These are phyloP conservation scores for Exophiala calicioides DNA, from an alignment of 2,329 filamentous ascomycete genomes.

Conservation along the genomic window DNA sequence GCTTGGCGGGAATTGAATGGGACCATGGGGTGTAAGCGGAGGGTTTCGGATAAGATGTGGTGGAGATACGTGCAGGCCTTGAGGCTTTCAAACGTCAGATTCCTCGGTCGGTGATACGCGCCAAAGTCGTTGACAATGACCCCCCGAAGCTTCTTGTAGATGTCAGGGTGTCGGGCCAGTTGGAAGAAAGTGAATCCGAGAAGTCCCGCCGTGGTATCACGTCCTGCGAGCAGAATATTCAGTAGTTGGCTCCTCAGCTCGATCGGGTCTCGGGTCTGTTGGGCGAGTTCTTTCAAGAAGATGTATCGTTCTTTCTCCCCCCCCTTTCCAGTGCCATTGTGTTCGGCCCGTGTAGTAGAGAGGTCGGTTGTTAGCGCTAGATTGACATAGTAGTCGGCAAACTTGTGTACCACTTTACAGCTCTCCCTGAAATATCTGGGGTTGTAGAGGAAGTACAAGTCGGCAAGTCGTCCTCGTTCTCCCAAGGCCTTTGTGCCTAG, in stretches of 20 bases:
- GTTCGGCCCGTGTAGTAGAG: neutral
- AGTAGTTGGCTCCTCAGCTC: constrained; percentile 50
- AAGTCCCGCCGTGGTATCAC: constrained; percentile 53
- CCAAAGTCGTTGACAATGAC: constrained; percentile 28
- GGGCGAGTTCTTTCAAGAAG: constrained; percentile 52
- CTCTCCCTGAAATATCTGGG: constrained; percentile 43
- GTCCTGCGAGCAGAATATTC: constrained; percentile 54
- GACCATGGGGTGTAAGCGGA: constrained; percentile 51
- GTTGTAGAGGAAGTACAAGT: constrained; percentile 41
- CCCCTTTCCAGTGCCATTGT: neutral
- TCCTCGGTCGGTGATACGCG: neutral
- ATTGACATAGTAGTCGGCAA: constrained; percentile 7
- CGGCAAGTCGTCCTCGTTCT: constrained; percentile 33
- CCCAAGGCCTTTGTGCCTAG: constrained; percentile 30
- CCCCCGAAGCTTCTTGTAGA: neutral
- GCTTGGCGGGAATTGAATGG: constrained; percentile 54
- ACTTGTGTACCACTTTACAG: constrained; percentile 19
- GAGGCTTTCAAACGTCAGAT: constrained; percentile 14
- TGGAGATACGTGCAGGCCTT: constrained; percentile 26
- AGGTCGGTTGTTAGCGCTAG: neutral
- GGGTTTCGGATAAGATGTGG: constrained; percentile 36
- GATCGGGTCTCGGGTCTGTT: constrained; percentile 43
- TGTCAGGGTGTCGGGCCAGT: neutral
- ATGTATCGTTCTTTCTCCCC: constrained; percentile 37
- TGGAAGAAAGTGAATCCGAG: constrained; percentile 42